Percentiles rank a stretch among this genome's conserved stretches.
Conservation (phyloP, 805 yeast genomes). For the Yarrowia hollandica region DNA sequence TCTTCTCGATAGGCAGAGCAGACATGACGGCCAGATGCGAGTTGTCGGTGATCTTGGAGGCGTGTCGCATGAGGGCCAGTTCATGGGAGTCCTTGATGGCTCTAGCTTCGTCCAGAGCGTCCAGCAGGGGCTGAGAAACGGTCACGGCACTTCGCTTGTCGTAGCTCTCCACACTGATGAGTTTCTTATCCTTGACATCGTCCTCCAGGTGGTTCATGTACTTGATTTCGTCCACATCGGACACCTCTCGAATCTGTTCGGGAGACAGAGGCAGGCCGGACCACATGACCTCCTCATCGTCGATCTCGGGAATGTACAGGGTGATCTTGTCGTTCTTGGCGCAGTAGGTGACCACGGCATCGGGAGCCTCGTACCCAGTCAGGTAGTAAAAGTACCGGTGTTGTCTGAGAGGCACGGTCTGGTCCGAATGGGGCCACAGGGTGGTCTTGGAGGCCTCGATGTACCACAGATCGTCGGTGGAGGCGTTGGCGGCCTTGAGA, state of each 20-base stretch:
- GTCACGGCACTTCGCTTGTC: conserved; percentile 30
- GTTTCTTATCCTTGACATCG: conserved; percentile 34
- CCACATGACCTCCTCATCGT: conserved; percentile 93
- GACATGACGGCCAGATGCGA: conserved; percentile 92
- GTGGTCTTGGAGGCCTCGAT: conserved; percentile 43
- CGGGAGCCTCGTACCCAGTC: conserved; percentile 75
- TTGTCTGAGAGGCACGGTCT: conserved; percentile 76
- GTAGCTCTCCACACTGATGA: conserved; percentile 37
- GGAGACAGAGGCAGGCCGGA: conserved; percentile 77
- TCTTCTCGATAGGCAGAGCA: conserved; percentile 79
- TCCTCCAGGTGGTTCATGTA: conserved; percentile 54
- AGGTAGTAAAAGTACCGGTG: conserved; percentile 87
- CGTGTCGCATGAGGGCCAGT: conserved; percentile 70
- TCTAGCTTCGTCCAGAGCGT: conserved; percentile 85
- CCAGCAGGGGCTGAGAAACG: conserved; percentile 39
- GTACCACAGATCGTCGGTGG: conserved; percentile 37
- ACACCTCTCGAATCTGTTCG: conserved; percentile 63
- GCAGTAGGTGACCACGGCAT: conserved; percentile 65
- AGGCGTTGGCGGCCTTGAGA: conserved; percentile 42
- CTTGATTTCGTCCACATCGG: conserved; percentile 79
- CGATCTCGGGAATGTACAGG: conserved; percentile 79
- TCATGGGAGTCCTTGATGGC: conserved; percentile 82
- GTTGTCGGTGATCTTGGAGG: conserved; percentile 80
- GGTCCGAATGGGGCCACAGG: conserved; percentile 75
- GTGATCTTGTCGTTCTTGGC: conserved; percentile 56